phyloP scores from a whole-genome alignment of 2,329 filamentous ascomycete species.

The Cladosporium sphaerospermum region DNA sequence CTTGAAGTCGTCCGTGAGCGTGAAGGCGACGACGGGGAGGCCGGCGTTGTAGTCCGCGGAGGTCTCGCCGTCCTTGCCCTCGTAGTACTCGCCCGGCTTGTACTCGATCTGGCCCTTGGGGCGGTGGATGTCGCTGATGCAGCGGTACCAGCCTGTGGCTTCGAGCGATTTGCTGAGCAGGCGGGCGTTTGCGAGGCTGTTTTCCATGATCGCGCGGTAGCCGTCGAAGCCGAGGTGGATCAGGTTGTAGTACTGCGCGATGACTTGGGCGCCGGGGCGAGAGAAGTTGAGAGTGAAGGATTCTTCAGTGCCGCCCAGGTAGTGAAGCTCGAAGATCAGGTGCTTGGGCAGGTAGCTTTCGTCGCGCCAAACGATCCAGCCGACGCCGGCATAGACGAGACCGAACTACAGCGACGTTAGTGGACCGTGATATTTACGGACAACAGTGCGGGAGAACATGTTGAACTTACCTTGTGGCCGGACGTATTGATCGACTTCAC shows the following conservation, averaged over 20 bases:
- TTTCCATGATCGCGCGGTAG: conserved; percentile 60
- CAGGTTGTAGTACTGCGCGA: conserved; percentile 67
- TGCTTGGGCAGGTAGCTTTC: conserved; percentile 59
- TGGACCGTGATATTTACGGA: neutral
- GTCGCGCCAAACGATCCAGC: conserved; percentile 66
- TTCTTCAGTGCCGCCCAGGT: conserved; percentile 65
- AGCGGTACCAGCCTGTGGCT: conserved; percentile 60
- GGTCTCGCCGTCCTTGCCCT: conserved; percentile 42
- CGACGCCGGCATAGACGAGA: conserved; percentile 50
- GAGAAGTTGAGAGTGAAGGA: conserved; percentile 69
- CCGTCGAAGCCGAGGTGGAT: conserved; percentile 63
- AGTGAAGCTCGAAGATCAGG: conserved; percentile 64
- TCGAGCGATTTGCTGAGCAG: conserved; percentile 59
- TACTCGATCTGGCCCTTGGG: conserved; percentile 40
- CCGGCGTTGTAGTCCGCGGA: conserved; percentile 58
- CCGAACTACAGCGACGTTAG: neutral
- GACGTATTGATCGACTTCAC: conserved; percentile 63
- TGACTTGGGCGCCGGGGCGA: conserved; percentile 61
- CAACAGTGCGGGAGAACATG: too few relatives aligned
- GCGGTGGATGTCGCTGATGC: conserved; percentile 60
- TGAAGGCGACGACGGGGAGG: conserved; percentile 63
- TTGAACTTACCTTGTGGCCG: conserved; percentile 44
- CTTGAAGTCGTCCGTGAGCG: conserved; percentile 56
- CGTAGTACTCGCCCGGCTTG: conserved; percentile 37
- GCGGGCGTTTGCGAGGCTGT: conserved; percentile 58